Evolutionary conservation across 176 grass and related monocot genomes (phyloP), one percentile per base, ranked within the genome.

Genomic region (Zoysia japonica): DNA sequence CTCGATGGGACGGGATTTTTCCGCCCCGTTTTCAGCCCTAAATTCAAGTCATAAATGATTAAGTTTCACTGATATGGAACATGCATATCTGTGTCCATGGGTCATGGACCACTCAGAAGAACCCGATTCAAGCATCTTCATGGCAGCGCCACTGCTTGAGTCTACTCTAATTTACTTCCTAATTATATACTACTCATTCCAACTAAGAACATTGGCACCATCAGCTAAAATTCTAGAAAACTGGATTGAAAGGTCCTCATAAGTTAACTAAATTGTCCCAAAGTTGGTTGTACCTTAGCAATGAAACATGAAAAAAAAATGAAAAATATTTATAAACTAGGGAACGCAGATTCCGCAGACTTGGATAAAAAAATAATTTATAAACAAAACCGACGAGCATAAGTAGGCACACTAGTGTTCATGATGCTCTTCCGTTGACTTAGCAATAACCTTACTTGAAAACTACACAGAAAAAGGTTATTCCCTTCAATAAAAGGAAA

Each of bases 341-440:
- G 4, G 62, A 68, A 79, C 9, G 11, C 62, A 60, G 46, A 75
- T 84, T 84, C 61, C 11, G 3, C 20, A 70, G 43, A 41, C 9
- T 11, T 49, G 17, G 42, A 55, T 52, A 45, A 35, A 59, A 54
- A 10, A 15, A 2, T 13, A n/a, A 28, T 28, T 28, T 20, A 12
- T 64, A 66, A 66, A 16, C 14, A n/a, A 79, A 14, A 42, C 50
- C 42, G 8, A 65, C 60, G 49, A 72, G 9, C 57, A 68, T 61
- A 54, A 62, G 36, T 63, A 75, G 9, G 3, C 66, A 77, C 44
- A 28, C 19, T 41, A 63, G 47, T 28, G n/a, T 44, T 55, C 38
- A 47, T 70, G 47, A 7, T 70, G 70, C 70, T 71, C 41, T 45
- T 45, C 77, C 65, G 65, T 85, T 89, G 82, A 85, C 71, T 70